phyloP scores from a whole-genome alignment of 23 red algal genomes.

The Agarophyton chilense region DNA sequence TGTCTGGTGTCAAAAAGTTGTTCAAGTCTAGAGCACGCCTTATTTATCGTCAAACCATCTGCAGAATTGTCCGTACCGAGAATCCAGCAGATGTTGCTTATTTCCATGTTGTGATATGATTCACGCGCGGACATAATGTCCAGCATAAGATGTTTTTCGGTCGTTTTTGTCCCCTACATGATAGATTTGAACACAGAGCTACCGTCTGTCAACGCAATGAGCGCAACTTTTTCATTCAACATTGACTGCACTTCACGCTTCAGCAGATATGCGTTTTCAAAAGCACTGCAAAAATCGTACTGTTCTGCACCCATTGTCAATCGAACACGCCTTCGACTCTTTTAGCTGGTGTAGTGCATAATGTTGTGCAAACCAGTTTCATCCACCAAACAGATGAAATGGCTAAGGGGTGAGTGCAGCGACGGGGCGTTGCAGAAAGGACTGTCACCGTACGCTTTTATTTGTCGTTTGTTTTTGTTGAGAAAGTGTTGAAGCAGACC shows the following conservation, averaged over 20 bases:
- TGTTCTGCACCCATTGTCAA: constrained; percentile 43
- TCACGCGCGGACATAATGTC: constrained; percentile 11
- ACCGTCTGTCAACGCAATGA: constrained; percentile 27
- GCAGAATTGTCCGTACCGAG: constrained; percentile 17
- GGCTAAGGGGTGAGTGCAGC: constrained; percentile 32
- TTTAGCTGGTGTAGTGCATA: constrained; percentile 31
- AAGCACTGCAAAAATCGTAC: constrained; percentile 42
- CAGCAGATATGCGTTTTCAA: constrained; percentile 40
- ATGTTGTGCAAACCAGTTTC: not conserved
- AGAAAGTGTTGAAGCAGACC: no score
- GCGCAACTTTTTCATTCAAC: not conserved
- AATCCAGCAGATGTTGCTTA: constrained; percentile 50
- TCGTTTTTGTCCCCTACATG: constrained; percentile 4
- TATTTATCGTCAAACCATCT: constrained; percentile 4
- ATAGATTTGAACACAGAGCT: constrained; percentile 29
- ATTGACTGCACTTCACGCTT: constrained; percentile 1
- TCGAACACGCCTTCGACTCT: no score
- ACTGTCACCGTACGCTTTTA: no score
- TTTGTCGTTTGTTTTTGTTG: no score
- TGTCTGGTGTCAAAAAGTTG: constrained; percentile 8
- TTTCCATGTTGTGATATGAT: no score
- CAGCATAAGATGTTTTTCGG: constrained; percentile 47
- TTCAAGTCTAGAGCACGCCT: not conserved
- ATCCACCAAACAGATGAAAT: constrained; percentile 17
- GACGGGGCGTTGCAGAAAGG: no score